These are phyloP conservation scores for Tuber indicum DNA, from an alignment of 495 filamentous ascomycete species.

Conservation along the genomic window DNA sequence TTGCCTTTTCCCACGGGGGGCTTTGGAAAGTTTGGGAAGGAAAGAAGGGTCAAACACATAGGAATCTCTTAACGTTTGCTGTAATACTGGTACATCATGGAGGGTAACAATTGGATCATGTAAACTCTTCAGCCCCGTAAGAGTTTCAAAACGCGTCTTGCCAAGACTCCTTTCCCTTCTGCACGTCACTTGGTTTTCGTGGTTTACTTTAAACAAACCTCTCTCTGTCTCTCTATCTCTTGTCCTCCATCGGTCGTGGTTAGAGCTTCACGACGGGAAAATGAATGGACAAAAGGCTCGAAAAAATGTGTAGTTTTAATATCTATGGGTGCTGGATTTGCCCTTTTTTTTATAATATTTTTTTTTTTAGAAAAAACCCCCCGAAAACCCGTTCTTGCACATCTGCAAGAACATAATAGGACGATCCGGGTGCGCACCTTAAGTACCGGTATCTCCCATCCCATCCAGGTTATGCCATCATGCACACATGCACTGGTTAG, in stretches of 20 bases:
- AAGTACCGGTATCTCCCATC: background rate
- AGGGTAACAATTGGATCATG: constrained; percentile 1
- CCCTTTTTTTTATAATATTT: background rate
- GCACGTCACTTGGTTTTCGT: background rate
- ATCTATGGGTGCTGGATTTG: background rate
- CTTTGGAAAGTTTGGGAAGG: background rate
- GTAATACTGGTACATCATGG: background rate
- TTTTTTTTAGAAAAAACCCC: background rate
- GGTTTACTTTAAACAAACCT: background rate
- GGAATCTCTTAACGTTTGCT: background rate
- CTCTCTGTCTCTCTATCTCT: background rate
- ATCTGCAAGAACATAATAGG: background rate
- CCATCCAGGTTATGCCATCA: constrained; percentile 4
- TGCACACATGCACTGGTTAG: background rate
- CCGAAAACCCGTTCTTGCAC: background rate
- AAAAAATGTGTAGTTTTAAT: background rate
- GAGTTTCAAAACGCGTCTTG: constrained; percentile 1
- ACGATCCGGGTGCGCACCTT: background rate
- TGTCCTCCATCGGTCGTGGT: background rate
- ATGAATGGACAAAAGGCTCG: background rate
- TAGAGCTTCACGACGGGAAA: background rate
- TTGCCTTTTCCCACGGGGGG: background rate
- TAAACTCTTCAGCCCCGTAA: constrained; percentile 1
- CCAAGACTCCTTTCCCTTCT: background rate
- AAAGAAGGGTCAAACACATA: background rate